Base-by-base conservation (phyloP, 139 green algal genomes). In the Limnomonas spitsbergensis region DNA sequence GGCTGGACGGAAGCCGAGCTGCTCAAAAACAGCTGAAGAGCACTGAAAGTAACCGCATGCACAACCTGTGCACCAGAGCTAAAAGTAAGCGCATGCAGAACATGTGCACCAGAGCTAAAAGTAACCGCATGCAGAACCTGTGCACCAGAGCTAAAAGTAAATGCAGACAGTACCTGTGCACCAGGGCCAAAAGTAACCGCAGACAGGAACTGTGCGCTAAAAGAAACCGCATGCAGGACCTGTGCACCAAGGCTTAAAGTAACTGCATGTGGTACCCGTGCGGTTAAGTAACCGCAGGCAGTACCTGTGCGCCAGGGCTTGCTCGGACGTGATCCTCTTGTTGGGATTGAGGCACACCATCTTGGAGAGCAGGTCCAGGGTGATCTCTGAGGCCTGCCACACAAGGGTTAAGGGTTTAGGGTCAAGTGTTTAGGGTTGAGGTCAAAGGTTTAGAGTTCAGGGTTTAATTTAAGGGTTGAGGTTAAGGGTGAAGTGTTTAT, bases 321-420 rank as follows among this genome's bases (percentile, higher is more conserved):
- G 68, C 35, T 42, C 4, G 4, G 68, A 4, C 35, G 36, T 74
- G 68, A 74, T 24, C 24, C 68, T 26, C 68, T 74, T 42, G 35
- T 9, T 53, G 14, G 68, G 68, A 32, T 74, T 29, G 35, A 74
- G 68, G 20, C 4, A 7, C 14, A 42, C 34, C 68, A 74, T 74
- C 36, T 74, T 74, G 24, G 68, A 74, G 29, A 74, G 35, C 68
- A 74, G 68, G 36, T 53, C 68, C 14, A 74, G 68, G 24, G 68
- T 32, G 24, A 47, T 24, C 14, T 74, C 68, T 27, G 20, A 39
- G 7, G 68, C 68, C 68, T 74, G 34, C 9, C 4, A 32, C 29
- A 69, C 7, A 54, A 54, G 7, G 9, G 42, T 54, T n/a, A n/a
- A n/a, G n/a, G n/a, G n/a, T n/a, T n/a, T n/a, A n/a, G n/a, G n/a